Base-by-base conservation (phyloP, 345 rosid genomes). In the Acer yangbiense region DNA sequence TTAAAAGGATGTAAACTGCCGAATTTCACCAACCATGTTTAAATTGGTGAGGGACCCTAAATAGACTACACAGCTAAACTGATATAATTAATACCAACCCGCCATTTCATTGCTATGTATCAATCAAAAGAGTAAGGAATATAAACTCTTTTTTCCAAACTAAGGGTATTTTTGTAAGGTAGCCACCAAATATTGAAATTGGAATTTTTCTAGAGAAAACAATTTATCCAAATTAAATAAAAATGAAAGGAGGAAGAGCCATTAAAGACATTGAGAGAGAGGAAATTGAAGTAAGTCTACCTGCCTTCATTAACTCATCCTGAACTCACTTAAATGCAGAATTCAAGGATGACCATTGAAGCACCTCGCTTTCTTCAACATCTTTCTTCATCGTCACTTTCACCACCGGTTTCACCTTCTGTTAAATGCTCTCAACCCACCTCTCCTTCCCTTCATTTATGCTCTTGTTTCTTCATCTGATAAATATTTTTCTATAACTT, bases 291-390 rank as follows among this genome's bases (percentile, higher is more conserved):
- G 81, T 17, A 23, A 65, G 71, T 78, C 82, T 70, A 86, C 86
- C 89, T 86, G 89, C 88, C 88, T 80, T 80, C 91, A 83, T 81
- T 86, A 85, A 88, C 10, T 80, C 77, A 78, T 81, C 87, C 81
- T 84, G 82, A 86, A 88, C 84, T 84, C 85, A 77, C 81, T 75
- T 88, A 85, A 88, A 88, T 86, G 89, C 89, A 78, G 86, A 86
- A 79, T 84, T 88, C 80, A 86, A 83, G 83, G 76, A 78, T 69
- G 79, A 70, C 82, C 79, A 83, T 83, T 76, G 80, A 83, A 84
- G 69, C 83, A 75, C 91, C 84, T 85, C 81, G 78, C 85, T 88
- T 81, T 82, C 88, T 80, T 83, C 86, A 80, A 82, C 78, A 76
- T 71, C 69, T 81, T 76, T 78, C 83, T 52, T 79, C 79, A 55